These are phyloP conservation scores for Oenanthe javanica DNA, from an alignment of 140 eudicot species.

Conservation along the genomic window DNA sequence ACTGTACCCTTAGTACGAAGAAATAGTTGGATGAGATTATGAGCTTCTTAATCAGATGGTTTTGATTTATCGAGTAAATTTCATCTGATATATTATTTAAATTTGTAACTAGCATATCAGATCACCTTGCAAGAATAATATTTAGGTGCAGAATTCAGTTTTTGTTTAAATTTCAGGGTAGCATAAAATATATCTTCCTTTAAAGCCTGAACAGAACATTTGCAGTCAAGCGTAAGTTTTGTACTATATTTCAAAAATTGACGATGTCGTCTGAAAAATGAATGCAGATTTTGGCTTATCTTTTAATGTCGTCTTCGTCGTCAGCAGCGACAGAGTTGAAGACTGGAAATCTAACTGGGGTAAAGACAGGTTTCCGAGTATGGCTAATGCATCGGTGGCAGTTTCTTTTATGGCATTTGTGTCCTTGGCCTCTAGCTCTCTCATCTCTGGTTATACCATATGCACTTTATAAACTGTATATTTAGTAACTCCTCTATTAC, in stretches of 20 bases:
- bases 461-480: constrained; percentile 32
- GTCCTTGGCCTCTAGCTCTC: constrained; percentile 62
- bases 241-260: not conserved
- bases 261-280: constrained; percentile 2
- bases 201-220: not conserved
- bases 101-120: not conserved
- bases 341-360: constrained; percentile 96
- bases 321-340: constrained; percentile 80
- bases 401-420: constrained; percentile 69
- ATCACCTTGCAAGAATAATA: not conserved
- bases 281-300: constrained; percentile 66
- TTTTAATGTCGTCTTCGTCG: constrained; percentile 80
- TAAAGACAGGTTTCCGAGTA: constrained; percentile 70
- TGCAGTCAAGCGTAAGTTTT: not conserved
- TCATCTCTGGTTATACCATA: constrained; percentile 73
- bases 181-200: not conserved
- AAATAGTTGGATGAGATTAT: not conserved
- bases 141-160: not conserved
- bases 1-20: not conserved
- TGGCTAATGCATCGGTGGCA: constrained; percentile 71
- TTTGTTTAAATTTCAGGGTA: not conserved
- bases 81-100: not conserved
- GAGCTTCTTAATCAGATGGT: not conserved
- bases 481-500: not conserved
- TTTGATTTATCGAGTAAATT: not conserved